A percentile compares a stretch with the other conserved stretches of the same genome.
These are phyloP conservation scores for Fonsecaea multimorphosa DNA, from an alignment of 2,329 filamentous ascomycete genomes.

Conservation along the genomic window DNA sequence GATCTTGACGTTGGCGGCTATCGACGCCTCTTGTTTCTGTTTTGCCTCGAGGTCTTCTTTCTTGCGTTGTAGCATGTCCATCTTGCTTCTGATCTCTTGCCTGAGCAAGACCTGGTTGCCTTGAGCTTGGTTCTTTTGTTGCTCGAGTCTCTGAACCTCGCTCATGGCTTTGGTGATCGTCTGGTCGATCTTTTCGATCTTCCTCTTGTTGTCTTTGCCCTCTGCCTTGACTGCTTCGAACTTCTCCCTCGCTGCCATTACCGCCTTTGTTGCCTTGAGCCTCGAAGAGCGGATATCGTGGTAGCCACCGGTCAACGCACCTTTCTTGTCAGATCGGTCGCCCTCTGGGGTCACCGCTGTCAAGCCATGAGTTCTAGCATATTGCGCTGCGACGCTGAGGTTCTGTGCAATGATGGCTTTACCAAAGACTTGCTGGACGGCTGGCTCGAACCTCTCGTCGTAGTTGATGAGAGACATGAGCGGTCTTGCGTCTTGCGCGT, in stretches of 20 bases:
- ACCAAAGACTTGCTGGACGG: conserved; percentile 93
- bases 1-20: conserved; percentile 75
- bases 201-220: conserved; percentile 68
- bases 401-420: conserved; percentile 94
- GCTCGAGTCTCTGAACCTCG: conserved; percentile 80
- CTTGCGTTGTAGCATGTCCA: conserved; percentile 74
- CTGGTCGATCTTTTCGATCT: conserved; percentile 82
- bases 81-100: conserved; percentile 76
- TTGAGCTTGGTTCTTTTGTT: conserved; percentile 77
- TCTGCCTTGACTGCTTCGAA: conserved; percentile 71
- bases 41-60: conserved; percentile 76
- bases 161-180: conserved; percentile 86
- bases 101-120: conserved; percentile 80
- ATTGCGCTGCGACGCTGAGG: conserved; percentile 83
- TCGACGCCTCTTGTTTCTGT: conserved; percentile 66
- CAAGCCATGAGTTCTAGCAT: conserved; percentile 87
- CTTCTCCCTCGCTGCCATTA: conserved; percentile 75
- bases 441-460: conserved; percentile 76
- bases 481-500: conserved; percentile 84
- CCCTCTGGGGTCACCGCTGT: conserved; percentile 94
- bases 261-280: conserved; percentile 78
- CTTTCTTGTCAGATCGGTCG: conserved; percentile 92
- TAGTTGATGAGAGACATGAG: conserved; percentile 85
- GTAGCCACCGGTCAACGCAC: conserved; percentile 92
- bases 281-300: conserved; percentile 86